phyloP scores from a whole-genome alignment of 208 protist species.

The Leishmania guyanensis region DNA sequence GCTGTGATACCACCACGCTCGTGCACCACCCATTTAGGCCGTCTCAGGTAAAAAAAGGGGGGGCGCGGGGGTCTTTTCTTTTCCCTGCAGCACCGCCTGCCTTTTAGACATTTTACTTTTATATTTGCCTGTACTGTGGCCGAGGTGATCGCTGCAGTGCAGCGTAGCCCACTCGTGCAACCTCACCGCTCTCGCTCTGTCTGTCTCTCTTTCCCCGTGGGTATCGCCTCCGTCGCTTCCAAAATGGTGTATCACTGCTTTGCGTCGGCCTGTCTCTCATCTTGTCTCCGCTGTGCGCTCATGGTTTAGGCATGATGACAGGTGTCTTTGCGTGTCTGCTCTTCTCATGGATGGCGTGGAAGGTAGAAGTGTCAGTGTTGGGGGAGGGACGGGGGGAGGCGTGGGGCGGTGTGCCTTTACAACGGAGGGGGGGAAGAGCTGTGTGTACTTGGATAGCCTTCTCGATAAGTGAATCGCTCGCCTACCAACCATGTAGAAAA shows the following conservation, averaged over 20 bases:
- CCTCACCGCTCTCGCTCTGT: not conserved
- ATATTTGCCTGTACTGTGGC: not conserved
- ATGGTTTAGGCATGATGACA: not conserved
- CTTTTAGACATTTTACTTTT: not conserved
- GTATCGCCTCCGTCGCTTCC: constrained; percentile 7
- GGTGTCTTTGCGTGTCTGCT: not conserved
- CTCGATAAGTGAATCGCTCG: not conserved
- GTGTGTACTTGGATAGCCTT: too few relatives aligned
- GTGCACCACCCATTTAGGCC: not conserved
- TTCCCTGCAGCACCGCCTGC: not conserved
- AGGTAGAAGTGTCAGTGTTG: not conserved
- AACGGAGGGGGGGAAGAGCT: too few relatives aligned
- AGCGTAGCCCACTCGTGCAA: not conserved
- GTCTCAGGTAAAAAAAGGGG: too few relatives aligned
- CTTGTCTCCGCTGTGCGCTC: not conserved
- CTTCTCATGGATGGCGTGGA: not conserved
- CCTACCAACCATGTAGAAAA: too few relatives aligned
- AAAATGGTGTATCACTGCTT: not conserved
- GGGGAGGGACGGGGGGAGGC: too few relatives aligned
- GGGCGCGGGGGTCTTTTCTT: not conserved
- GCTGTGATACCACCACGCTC: not conserved
- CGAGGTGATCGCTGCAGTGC: not conserved
- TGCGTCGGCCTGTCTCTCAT: not conserved
- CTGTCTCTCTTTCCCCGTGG: constrained; percentile 3
- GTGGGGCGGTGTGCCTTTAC: too few relatives aligned